A percentile compares a stretch with the other conserved stretches of the same genome.
Conservation (phyloP, 2,329 filamentous ascomycete genomes). For the Ploettnerulaceae sp. region DNA sequence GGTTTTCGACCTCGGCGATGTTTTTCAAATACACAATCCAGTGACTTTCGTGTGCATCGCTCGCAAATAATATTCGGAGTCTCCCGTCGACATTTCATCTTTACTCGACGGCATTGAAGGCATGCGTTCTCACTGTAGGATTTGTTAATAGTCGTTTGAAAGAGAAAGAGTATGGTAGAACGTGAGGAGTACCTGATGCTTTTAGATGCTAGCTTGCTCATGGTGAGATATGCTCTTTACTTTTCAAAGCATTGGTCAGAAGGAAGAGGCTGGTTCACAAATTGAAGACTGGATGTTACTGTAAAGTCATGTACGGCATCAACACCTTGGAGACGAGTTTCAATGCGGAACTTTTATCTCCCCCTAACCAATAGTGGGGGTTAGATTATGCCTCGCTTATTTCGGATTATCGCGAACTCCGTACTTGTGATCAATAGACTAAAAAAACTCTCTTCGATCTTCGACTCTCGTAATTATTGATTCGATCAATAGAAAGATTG, state of each 20-base stretch:
- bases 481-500: too few relatives aligned
- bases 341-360: too few relatives aligned
- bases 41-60: slow-evolving; percentile 36
- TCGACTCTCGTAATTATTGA: too few relatives aligned
- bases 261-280: background rate
- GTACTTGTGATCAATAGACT: too few relatives aligned
- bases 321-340: too few relatives aligned
- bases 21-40: slow-evolving; percentile 37
- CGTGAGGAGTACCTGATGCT: background rate
- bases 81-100: slow-evolving; percentile 37
- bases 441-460: too few relatives aligned
- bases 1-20: slow-evolving; percentile 39
- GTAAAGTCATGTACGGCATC: too few relatives aligned
- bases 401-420: too few relatives aligned
- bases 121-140: slow-evolving; percentile 31
- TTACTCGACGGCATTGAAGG: slow-evolving; percentile 37
- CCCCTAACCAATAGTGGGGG: too few relatives aligned
- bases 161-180: background rate
- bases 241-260: background rate
- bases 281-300: too few relatives aligned
- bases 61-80: slow-evolving; percentile 31
- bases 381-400: too few relatives aligned
- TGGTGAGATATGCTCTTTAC: background rate
- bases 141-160: background rate
- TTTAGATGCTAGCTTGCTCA: background rate